A percentile compares a stretch with the other conserved stretches of the same genome.
phyloP scores from a whole-genome alignment of 2,329 filamentous ascomycete genomes.

The Emergomyces orientalis region DNA sequence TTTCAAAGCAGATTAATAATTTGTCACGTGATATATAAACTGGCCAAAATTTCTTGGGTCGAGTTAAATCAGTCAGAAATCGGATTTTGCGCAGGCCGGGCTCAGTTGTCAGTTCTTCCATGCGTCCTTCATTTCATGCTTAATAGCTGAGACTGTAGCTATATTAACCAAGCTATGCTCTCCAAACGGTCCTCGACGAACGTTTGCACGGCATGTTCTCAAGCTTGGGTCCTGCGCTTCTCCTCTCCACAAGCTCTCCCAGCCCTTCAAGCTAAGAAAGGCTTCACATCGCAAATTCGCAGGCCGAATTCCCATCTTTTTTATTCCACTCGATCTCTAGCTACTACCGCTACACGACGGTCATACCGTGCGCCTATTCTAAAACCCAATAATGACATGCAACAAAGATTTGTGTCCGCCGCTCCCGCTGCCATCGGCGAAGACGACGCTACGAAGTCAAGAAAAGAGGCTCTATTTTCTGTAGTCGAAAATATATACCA shows the following conservation, averaged over 20 bases:
- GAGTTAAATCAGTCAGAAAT: too few relatives aligned
- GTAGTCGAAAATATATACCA: constrained; percentile 32
- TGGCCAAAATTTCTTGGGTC: background rate
- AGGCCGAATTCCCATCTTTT: constrained; percentile 3
- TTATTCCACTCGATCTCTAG: background rate
- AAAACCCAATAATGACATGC: constrained; percentile 1
- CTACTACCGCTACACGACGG: background rate
- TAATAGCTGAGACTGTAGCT: background rate
- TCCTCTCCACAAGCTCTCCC: constrained; percentile 18
- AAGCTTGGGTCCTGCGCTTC: constrained; percentile 21
- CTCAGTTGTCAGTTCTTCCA: constrained; percentile 5
- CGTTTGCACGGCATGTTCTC: constrained; percentile 23
- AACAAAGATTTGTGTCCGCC: constrained; percentile 8
- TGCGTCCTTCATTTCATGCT: background rate
- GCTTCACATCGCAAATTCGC: constrained; percentile 15
- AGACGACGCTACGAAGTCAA: constrained; percentile 18
- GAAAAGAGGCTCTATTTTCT: constrained; percentile 26
- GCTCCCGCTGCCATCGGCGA: constrained; percentile 1
- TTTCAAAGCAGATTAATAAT: background rate
- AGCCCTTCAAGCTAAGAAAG: constrained; percentile 18
- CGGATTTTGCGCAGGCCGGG: background rate
- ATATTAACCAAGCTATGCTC: constrained; percentile 22
- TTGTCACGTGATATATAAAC: background rate
- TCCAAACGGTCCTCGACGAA: constrained; percentile 25
- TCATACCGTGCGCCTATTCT: background rate